Percentiles rank a stretch among this genome's conserved stretches.
Evolutionary conservation across 1,139 yeast species (phyloP).

Genomic region (Eremothecium gossypii): DNA sequence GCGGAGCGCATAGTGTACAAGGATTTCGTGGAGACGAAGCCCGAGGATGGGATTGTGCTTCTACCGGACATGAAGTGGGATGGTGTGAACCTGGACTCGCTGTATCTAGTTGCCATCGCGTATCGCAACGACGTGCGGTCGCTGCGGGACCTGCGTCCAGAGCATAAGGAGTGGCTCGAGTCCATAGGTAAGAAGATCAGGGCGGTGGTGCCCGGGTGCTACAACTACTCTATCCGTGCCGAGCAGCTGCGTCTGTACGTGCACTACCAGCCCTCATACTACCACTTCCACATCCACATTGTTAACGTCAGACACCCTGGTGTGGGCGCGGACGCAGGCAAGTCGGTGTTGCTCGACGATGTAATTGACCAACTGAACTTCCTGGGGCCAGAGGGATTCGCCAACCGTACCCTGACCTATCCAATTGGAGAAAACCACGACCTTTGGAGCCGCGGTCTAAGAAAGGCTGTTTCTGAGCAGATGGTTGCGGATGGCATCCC

Average conservation of each 20-base stretch:
- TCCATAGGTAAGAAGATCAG: conserved; percentile 38
- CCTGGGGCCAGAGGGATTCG: conserved; percentile 44
- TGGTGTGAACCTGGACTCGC: conserved; percentile 52
- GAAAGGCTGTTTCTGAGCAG: conserved; percentile 20
- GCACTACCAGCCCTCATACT: conserved; percentile 93
- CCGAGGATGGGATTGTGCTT: conserved; percentile 46
- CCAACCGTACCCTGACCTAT: conserved; percentile 44
- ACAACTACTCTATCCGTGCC: conserved; percentile 30
- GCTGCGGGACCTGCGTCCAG: conserved; percentile 58
- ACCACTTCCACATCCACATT: conserved; percentile 90
- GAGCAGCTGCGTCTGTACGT: conserved; percentile 59
- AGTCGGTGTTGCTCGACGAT: conserved; percentile 74
- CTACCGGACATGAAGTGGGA: conserved; percentile 95
- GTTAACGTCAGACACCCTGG: conserved; percentile 70
- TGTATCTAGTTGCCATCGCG: conserved; percentile 75
- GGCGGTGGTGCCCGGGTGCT: conserved; percentile 40
- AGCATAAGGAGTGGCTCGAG: conserved; percentile 51
- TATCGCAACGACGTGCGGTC: conserved; percentile 63
- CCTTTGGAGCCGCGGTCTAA: conserved; percentile 45
- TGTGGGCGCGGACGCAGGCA: conserved; percentile 63
- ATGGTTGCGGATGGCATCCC: conserved; percentile 26
- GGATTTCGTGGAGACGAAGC: conserved; percentile 33
- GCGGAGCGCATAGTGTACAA: conserved; percentile 53
- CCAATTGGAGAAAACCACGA: conserved; percentile 68
- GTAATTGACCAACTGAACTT: conserved; percentile 60